Conservation (phyloP, 495 filamentous ascomycete genomes). For the Chaetomium cochliodes region DNA sequence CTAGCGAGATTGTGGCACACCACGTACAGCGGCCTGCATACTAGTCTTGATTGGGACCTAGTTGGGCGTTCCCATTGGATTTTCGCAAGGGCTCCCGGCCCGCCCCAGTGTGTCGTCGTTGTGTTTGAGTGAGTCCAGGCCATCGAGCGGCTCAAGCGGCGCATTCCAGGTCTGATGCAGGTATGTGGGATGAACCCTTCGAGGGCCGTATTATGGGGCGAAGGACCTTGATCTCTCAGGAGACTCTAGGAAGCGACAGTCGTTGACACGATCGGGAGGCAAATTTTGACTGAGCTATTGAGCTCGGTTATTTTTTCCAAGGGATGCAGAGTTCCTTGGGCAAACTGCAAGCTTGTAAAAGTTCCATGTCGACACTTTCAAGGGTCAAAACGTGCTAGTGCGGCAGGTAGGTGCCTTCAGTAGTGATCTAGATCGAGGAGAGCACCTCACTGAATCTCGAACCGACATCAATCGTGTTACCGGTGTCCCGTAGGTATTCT, state of each 20-base stretch:
- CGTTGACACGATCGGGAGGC: neutral
- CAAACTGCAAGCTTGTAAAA: neutral
- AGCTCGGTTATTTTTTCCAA: neutral
- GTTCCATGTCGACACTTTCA: neutral
- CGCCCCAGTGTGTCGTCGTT: neutral
- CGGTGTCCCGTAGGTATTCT: too few relatives aligned
- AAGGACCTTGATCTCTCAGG: neutral
- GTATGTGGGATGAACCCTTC: neutral
- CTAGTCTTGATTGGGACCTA: neutral
- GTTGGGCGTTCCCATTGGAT: neutral
- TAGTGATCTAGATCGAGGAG: too few relatives aligned
- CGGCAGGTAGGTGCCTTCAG: too few relatives aligned
- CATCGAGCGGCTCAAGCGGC: neutral
- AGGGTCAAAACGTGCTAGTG: too few relatives aligned
- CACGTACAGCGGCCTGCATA: conserved; percentile 1
- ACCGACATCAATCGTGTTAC: too few relatives aligned
- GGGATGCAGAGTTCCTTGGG: too few relatives aligned
- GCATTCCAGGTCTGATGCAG: too few relatives aligned
- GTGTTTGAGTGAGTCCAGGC: neutral
- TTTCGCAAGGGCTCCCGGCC: neutral
- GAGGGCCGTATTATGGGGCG: neutral
- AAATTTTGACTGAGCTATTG: neutral
- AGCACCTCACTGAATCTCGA: too few relatives aligned
- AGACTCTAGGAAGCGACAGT: neutral
- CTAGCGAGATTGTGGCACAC: conserved; percentile 16